phyloP scores from a whole-genome alignment of 352 stramenopile species.

The Pythium phragmitis region DNA sequence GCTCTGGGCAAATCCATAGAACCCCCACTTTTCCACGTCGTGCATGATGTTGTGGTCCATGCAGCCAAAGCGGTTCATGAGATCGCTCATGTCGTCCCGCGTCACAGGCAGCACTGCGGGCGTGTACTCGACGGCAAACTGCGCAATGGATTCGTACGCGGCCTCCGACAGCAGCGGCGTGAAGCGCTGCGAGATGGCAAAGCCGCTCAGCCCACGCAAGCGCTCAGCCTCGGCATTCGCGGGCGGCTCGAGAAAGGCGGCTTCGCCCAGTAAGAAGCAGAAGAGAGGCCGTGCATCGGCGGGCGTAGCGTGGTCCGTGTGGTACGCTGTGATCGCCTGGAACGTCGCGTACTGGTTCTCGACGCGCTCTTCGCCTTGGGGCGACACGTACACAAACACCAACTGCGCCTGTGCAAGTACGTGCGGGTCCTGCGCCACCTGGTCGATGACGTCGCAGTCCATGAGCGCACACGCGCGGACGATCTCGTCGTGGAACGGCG shows the following conservation, averaged over 20 bases:
- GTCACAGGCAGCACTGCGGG: slow-evolving; percentile 18
- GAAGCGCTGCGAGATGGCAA: slow-evolving; percentile 78
- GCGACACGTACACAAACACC: slow-evolving; percentile 66
- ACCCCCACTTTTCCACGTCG: slow-evolving; percentile 81
- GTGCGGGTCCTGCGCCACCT: slow-evolving; percentile 27
- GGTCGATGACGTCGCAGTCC: slow-evolving; percentile 38
- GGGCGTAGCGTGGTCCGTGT: slow-evolving; percentile 7
- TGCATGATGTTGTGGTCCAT: slow-evolving; percentile 81
- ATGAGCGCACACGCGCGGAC: slow-evolving; percentile 44
- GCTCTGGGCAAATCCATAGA: slow-evolving; percentile 50
- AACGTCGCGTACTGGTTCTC: slow-evolving; percentile 48
- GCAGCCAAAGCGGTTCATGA: slow-evolving; percentile 77
- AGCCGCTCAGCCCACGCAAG: slow-evolving; percentile 65
- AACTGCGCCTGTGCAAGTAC: slow-evolving; percentile 25
- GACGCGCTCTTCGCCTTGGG: slow-evolving; percentile 41
- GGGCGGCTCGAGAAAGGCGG: slow-evolving; percentile 54
- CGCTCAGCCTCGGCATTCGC: slow-evolving; percentile 52
- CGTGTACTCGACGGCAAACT: slow-evolving; percentile 79
- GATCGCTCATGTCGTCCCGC: slow-evolving; percentile 35
- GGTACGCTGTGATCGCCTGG: slow-evolving; percentile 33
- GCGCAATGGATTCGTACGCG: slow-evolving; percentile 50
- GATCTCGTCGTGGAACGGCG: slow-evolving; percentile 42
- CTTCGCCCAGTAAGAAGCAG: slow-evolving; percentile 68
- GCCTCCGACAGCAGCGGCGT: slow-evolving; percentile 42
- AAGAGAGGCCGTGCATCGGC: slow-evolving; percentile 49